Conservation (phyloP, 805 yeast species). For the Sugiyamaella floridensis region DNA sequence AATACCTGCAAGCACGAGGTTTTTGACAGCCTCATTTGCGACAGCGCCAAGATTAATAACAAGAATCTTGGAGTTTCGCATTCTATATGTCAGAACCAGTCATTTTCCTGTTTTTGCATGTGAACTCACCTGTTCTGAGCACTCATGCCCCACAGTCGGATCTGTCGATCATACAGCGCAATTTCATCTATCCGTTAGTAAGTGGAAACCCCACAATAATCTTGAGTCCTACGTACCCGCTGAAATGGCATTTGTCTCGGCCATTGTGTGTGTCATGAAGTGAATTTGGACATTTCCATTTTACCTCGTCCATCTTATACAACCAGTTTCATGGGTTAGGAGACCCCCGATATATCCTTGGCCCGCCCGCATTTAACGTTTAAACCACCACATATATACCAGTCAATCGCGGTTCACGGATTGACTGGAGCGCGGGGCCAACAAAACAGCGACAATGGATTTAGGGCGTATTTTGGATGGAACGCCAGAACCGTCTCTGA, state of each 20-base stretch:
- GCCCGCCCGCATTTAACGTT: neutral
- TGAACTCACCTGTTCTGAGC: neutral
- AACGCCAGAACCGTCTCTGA: constrained; percentile 73
- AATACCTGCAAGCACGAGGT: constrained; percentile 80
- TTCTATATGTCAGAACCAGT: constrained; percentile 23
- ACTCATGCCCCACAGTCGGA: constrained; percentile 82
- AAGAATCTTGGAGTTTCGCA: constrained; percentile 65
- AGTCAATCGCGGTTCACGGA: neutral
- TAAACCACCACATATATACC: neutral
- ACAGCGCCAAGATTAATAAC: constrained; percentile 68
- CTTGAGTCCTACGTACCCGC: constrained; percentile 6
- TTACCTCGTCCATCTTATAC: too few species aligned
- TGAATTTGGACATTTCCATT: too few species aligned
- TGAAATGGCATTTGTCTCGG: constrained; percentile 5
- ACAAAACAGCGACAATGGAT: constrained; percentile 47
- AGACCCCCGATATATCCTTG: too few species aligned
- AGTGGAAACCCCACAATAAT: too few species aligned
- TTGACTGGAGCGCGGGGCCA: neutral
- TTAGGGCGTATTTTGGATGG: constrained; percentile 68
- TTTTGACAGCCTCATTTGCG: constrained; percentile 78
- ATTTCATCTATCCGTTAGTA: constrained; percentile 53
- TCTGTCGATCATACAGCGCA: constrained; percentile 90
- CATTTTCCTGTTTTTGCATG: too few species aligned
- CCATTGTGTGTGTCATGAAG: neutral
- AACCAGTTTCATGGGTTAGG: too few species aligned